Conservation (phyloP, 1,139 yeast species). For the Sugiyamaella grinbergsii region DNA sequence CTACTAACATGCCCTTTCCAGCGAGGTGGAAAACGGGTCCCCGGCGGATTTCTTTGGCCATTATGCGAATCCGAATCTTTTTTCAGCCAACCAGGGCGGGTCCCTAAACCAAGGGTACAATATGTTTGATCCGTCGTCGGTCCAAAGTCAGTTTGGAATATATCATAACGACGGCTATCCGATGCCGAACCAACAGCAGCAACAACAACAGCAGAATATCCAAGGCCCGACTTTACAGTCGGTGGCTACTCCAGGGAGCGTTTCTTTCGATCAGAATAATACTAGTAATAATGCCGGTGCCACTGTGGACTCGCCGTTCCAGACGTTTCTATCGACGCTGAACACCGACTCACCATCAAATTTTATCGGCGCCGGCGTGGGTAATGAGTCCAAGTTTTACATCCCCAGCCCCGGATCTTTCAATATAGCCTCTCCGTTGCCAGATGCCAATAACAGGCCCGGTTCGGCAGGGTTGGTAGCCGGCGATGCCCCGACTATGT, state of each 20-base stretch:
- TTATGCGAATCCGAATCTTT: slow-evolving; percentile 25
- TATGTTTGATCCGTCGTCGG: slow-evolving; percentile 7
- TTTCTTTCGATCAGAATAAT: background rate
- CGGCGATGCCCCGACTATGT: background rate
- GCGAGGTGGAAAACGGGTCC: slow-evolving; percentile 30
- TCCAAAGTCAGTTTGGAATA: slow-evolving; percentile 6
- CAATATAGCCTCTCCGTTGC: slow-evolving; percentile 13
- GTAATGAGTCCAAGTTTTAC: slow-evolving; percentile 16
- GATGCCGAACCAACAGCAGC: background rate
- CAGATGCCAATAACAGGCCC: background rate
- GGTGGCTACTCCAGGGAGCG: background rate
- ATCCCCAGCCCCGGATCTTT: slow-evolving; percentile 17
- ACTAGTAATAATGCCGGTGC: background rate
- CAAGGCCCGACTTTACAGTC: background rate
- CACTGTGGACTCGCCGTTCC: slow-evolving; percentile 20
- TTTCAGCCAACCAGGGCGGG: slow-evolving; percentile 5
- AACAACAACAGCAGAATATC: background rate
- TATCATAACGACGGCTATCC: background rate
- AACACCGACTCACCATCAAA: slow-evolving; percentile 13
- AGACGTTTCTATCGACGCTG: slow-evolving; percentile 21
- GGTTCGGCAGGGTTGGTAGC: background rate
- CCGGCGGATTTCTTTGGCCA: slow-evolving; percentile 36
- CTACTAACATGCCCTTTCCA: slow-evolving; percentile 11
- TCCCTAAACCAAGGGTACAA: slow-evolving; percentile 8
- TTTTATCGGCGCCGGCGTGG: slow-evolving; percentile 8